These are phyloP conservation scores for Solanum chmielewskii DNA, from an alignment of 257 asterid species.

Conservation along the genomic window DNA sequence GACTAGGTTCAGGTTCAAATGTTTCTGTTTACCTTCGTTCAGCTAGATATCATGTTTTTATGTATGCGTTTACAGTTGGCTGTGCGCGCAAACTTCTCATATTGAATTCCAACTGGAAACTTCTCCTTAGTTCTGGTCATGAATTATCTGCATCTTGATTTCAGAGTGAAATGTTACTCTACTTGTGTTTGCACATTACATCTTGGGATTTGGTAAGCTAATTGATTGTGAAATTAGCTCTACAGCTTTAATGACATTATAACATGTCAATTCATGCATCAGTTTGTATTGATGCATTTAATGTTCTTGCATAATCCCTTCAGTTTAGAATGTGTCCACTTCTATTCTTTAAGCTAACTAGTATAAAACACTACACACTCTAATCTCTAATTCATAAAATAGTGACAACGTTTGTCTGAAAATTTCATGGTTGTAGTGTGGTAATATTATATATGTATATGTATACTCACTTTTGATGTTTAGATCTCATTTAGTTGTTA, in stretches of 20 bases:
- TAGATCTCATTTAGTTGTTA: background rate
- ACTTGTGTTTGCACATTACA: background rate
- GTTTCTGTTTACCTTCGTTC: background rate
- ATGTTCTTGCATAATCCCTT: background rate
- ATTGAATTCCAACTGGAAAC: background rate
- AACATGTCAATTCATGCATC: too few species aligned
- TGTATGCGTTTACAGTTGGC: background rate
- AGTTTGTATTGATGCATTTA: too few species aligned
- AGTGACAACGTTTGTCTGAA: background rate
- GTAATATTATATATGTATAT: background rate
- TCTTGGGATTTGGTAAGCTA: background rate
- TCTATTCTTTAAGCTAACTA: background rate
- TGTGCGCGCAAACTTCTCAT: background rate
- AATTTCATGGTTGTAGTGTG: background rate
- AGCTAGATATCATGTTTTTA: background rate
- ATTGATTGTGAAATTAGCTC: too few species aligned
- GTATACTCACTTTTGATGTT: too few species aligned
- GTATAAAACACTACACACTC: background rate
- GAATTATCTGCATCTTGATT: background rate
- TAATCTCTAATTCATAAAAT: too few species aligned
- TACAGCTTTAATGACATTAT: too few species aligned
- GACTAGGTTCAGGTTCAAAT: background rate
- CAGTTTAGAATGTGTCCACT: background rate
- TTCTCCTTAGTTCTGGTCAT: background rate
- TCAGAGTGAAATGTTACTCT: background rate